Evolutionary conservation across 2,329 filamentous ascomycete species (phyloP).

Genomic region (Alternaria sp.): DNA sequence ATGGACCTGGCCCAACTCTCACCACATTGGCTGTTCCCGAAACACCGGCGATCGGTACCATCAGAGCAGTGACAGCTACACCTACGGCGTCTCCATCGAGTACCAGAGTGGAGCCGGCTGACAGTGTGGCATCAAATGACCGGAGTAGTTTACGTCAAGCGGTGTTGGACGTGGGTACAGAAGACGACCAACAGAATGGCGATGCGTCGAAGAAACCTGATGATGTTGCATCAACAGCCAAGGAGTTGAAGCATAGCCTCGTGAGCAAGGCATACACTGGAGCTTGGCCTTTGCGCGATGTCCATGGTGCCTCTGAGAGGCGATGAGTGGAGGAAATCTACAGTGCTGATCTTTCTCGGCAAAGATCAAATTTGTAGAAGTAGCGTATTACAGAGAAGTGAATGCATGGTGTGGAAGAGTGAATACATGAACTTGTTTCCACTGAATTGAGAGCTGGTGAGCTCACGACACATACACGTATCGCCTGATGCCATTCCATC

Average conservation of each 20-base stretch:
- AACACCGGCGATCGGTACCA: not conserved
- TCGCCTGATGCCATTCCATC: not conserved
- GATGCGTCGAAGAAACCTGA: not conserved
- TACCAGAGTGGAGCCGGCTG: not conserved
- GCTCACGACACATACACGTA: not conserved
- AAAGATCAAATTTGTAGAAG: not conserved
- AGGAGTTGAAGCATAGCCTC: not conserved
- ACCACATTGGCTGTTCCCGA: not conserved
- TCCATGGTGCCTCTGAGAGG: not conserved
- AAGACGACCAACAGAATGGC: not conserved
- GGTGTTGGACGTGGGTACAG: not conserved
- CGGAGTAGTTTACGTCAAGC: constrained; percentile 7
- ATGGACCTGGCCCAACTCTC: constrained; percentile 9
- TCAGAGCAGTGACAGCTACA: constrained; percentile 2
- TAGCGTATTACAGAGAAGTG: not conserved
- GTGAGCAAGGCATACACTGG: not conserved
- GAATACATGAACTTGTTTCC: not conserved
- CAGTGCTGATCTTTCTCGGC: not conserved
- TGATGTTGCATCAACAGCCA: not conserved
- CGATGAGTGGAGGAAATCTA: not conserved
- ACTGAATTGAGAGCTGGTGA: not conserved
- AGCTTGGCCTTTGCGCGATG: constrained; percentile 3
- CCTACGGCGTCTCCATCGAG: not conserved
- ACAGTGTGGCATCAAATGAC: not conserved
- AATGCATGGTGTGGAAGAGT: not conserved